These are phyloP conservation scores for Rhytidhysteron rufulum DNA, from an alignment of 2,329 filamentous ascomycete genomes.

Conservation along the genomic window DNA sequence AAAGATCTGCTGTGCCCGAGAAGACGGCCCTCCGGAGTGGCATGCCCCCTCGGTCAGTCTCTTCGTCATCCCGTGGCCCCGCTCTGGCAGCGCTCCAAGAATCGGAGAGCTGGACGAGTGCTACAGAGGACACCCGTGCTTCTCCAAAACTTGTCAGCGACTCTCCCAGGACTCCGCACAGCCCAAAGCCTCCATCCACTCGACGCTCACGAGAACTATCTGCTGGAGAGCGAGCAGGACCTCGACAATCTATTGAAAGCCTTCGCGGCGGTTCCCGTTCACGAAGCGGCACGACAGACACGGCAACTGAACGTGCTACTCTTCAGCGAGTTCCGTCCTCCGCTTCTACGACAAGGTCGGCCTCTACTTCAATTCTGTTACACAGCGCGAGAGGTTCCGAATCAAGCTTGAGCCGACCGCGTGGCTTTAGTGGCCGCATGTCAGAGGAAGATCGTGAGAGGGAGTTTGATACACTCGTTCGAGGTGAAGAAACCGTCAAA, in stretches of 20 bases:
- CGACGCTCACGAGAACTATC: slow-evolving; percentile 15
- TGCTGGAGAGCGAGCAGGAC: slow-evolving; percentile 16
- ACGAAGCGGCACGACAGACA: slow-evolving; percentile 13
- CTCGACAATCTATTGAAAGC: slow-evolving; percentile 20
- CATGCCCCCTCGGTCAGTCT: not conserved
- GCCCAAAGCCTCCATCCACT: slow-evolving; percentile 11
- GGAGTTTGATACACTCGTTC: slow-evolving; percentile 47
- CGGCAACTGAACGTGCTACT: slow-evolving; percentile 22
- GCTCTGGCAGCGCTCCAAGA: slow-evolving; percentile 28
- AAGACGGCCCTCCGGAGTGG: slow-evolving; percentile 19
- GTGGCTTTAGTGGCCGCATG: slow-evolving; percentile 27
- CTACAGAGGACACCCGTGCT: slow-evolving; percentile 4
- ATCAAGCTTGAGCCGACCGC: slow-evolving; percentile 24
- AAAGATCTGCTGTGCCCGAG: slow-evolving; percentile 15
- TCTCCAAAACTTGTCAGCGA: slow-evolving; percentile 4
- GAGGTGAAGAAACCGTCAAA: slow-evolving; percentile 47
- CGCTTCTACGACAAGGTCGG: slow-evolving; percentile 26
- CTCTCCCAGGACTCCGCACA: slow-evolving; percentile 6
- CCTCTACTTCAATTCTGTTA: slow-evolving; percentile 25
- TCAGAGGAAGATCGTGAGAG: slow-evolving; percentile 37
- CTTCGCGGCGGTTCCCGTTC: slow-evolving; percentile 13
- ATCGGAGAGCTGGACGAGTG: slow-evolving; percentile 15
- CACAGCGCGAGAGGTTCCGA: slow-evolving; percentile 32
- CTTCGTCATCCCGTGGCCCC: slow-evolving; percentile 13
- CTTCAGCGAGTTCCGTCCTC: slow-evolving; percentile 32